Percentiles rank a stretch among this genome's conserved stretches.
Evolutionary conservation across 257 asterid genomes (phyloP).

Genomic region (Perilla frutescens): DNA sequence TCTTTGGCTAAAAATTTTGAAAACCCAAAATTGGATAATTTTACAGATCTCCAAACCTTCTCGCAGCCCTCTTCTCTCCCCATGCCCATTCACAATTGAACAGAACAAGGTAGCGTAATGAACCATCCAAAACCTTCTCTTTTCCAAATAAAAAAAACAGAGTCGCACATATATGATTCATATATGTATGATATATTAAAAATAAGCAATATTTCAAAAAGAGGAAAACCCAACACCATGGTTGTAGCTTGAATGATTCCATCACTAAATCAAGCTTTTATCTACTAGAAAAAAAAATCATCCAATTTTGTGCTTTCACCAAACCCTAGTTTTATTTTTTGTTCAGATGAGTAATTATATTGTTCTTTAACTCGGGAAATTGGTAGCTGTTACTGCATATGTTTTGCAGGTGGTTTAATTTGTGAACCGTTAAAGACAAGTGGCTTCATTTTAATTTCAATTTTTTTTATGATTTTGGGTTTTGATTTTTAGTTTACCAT

Average conservation of each 20-base stretch:
- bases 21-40: too few relatives aligned
- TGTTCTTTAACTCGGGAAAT: background rate
- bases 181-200: too few relatives aligned
- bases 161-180: too few relatives aligned
- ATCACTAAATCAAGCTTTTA: conserved; percentile 32
- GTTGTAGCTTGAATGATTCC: conserved; percentile 32
- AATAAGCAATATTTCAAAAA: conserved; percentile 12
- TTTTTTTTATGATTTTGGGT: background rate
- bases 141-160: background rate
- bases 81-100: too few relatives aligned
- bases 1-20: too few relatives aligned
- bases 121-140: too few relatives aligned
- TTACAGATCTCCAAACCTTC: too few relatives aligned
- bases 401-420: conserved; percentile 19
- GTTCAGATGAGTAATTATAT: conserved; percentile 31
- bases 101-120: too few relatives aligned
- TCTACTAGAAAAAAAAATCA: conserved; percentile 19
- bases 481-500: conserved; percentile 1
- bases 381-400: conserved; percentile 1
- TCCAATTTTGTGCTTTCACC: conserved; percentile 25
- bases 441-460: conserved; percentile 7
- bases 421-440: background rate
- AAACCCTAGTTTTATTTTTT: conserved; percentile 20
- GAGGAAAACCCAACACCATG: conserved; percentile 24
- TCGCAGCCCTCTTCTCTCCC: too few relatives aligned